phyloP scores from a whole-genome alignment of 2,329 filamentous ascomycete species.

The Penicillium decumbens region DNA sequence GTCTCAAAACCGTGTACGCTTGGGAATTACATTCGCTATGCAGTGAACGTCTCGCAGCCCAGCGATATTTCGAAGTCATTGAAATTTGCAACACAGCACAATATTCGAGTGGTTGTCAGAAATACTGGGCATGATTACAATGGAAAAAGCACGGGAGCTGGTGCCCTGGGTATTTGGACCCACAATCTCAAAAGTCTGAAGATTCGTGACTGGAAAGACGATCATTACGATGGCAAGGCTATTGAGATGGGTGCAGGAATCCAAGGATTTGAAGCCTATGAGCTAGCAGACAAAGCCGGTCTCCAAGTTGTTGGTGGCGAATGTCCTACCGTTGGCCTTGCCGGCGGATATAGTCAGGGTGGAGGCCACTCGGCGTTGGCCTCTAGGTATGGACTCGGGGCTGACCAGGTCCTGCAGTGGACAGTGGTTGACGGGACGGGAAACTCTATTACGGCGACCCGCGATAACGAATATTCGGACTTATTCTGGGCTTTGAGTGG shows the following conservation, averaged over 20 bases:
- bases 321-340: slow-evolving; percentile 53
- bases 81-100: slow-evolving; percentile 45
- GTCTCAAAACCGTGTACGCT: slow-evolving; percentile 27
- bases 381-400: slow-evolving; percentile 54
- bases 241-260: slow-evolving; percentile 55
- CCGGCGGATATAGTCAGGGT: slow-evolving; percentile 58
- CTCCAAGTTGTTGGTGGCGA: slow-evolving; percentile 54
- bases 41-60: slow-evolving; percentile 32
- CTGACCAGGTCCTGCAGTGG: slow-evolving; percentile 56
- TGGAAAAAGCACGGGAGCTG: slow-evolving; percentile 60
- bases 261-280: slow-evolving; percentile 48
- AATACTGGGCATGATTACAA: slow-evolving; percentile 41
- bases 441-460: slow-evolving; percentile 15
- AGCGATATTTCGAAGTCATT: slow-evolving; percentile 24
- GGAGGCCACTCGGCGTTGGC: slow-evolving; percentile 56
- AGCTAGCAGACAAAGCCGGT: slow-evolving; percentile 43
- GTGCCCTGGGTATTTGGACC: slow-evolving; percentile 38
- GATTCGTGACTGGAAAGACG: slow-evolving; percentile 32
- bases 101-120: slow-evolving; percentile 48
- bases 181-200: slow-evolving; percentile 31
- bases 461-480: slow-evolving; percentile 16
- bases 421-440: slow-evolving; percentile 51
- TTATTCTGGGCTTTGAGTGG: slow-evolving; percentile 22
- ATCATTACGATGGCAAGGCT: slow-evolving; percentile 48
- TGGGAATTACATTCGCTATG: slow-evolving; percentile 31